phyloP scores from a whole-genome alignment of 2,329 filamentous ascomycete genomes.

The Pseudogymnoascus sp. region DNA sequence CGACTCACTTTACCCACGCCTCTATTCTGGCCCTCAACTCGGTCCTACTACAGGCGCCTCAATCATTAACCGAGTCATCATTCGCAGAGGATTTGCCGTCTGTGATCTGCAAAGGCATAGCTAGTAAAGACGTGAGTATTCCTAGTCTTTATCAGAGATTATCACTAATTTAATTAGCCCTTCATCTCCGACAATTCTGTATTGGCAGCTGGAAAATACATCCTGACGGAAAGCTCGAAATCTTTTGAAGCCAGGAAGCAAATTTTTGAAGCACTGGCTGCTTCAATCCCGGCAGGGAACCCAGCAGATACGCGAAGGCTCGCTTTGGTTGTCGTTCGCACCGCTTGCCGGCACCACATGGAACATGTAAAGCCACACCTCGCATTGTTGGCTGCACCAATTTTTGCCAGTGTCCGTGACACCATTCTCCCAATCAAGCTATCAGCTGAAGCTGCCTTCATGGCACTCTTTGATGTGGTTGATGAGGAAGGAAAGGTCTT shows the following conservation, averaged over 20 bases:
- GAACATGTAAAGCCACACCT: slow-evolving; percentile 79
- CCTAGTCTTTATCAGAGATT: slow-evolving; percentile 3
- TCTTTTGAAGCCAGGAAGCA: slow-evolving; percentile 70
- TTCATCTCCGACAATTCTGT: slow-evolving; percentile 84
- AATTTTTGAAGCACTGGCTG: slow-evolving; percentile 71
- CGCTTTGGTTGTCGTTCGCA: slow-evolving; percentile 79
- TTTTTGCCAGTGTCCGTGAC: slow-evolving; percentile 88
- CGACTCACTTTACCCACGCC: slow-evolving; percentile 64
- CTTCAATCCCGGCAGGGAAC: slow-evolving; percentile 67
- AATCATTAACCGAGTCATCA: slow-evolving; percentile 55
- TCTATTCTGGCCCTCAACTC: slow-evolving; percentile 86
- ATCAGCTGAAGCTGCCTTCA: slow-evolving; percentile 87
- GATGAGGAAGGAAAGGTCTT: slow-evolving; percentile 81
- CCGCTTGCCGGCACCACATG: slow-evolving; percentile 69
- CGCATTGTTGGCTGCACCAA: slow-evolving; percentile 66
- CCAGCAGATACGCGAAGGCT: slow-evolving; percentile 79
- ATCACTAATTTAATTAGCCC: slow-evolving; percentile 41
- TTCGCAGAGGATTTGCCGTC: slow-evolving; percentile 68
- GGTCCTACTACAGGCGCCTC: slow-evolving; percentile 72
- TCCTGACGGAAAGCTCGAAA: slow-evolving; percentile 62
- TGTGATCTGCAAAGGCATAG: slow-evolving; percentile 74
- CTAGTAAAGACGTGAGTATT: slow-evolving; percentile 61
- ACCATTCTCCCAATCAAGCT: slow-evolving; percentile 91
- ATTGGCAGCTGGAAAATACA: slow-evolving; percentile 82
- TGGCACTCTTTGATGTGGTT: slow-evolving; percentile 82